Percentiles rank a stretch among this genome's conserved stretches.
Evolutionary conservation across 2,329 filamentous ascomycete genomes (phyloP).

Genomic region (Paramyrothecium roridum): DNA sequence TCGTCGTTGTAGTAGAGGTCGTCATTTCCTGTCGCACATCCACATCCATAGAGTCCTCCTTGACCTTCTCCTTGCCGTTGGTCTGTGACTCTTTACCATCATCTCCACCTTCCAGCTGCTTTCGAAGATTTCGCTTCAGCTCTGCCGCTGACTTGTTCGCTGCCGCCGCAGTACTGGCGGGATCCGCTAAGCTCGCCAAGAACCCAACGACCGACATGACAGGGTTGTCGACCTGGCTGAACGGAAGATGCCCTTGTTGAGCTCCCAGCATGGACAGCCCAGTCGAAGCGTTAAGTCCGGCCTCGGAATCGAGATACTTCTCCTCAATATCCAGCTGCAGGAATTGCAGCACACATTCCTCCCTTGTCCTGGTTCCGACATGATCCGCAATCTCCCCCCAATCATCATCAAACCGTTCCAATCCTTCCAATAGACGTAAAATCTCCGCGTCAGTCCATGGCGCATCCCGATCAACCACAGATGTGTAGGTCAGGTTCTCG

Average conservation of each 20-base stretch:
- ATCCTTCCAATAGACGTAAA: constrained; percentile 81
- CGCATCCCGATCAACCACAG: constrained; percentile 76
- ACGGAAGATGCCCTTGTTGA: constrained; percentile 77
- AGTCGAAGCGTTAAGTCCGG: constrained; percentile 45
- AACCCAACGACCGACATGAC: constrained; percentile 96
- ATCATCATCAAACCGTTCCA: constrained; percentile 93
- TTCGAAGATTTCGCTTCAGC: constrained; percentile 75
- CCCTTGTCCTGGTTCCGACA: constrained; percentile 84
- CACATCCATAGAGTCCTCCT: constrained; percentile 62
- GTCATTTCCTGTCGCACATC: constrained; percentile 50
- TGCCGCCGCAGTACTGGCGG: constrained; percentile 84
- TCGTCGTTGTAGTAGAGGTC: constrained; percentile 49
- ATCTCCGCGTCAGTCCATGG: constrained; percentile 91
- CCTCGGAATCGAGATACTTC: constrained; percentile 84
- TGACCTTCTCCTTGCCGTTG: constrained; percentile 58
- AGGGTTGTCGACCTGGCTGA: constrained; percentile 91
- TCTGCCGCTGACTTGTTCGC: constrained; percentile 85
- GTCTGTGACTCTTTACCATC: constrained; percentile 39
- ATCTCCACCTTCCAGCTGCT: constrained; percentile 64
- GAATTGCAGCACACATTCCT: constrained; percentile 97
- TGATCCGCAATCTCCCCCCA: constrained; percentile 93
- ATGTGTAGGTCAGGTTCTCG: constrained; percentile 81
- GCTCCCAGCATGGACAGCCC: constrained; percentile 66
- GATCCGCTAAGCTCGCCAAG: constrained; percentile 86
- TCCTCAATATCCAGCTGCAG: constrained; percentile 95